These are phyloP conservation scores for Teunomyces gatunensis DNA, from an alignment of 805 yeast genomes.

Conservation along the genomic window DNA sequence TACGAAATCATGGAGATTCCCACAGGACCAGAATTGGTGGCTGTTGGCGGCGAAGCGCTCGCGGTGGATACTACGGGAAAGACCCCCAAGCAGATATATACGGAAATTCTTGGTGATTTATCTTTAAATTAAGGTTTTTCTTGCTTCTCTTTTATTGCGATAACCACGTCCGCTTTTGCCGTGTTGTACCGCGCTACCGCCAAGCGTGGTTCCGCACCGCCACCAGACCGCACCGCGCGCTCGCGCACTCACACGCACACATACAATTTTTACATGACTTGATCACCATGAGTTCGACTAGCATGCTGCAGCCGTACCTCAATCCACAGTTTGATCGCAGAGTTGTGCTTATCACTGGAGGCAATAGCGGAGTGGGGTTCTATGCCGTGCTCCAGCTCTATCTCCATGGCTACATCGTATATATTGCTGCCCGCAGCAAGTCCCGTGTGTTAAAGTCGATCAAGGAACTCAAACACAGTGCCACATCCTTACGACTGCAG, in stretches of 20 bases:
- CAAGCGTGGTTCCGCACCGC: no score
- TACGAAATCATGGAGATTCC: conserved; percentile 76
- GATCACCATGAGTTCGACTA: background rate
- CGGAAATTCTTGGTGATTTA: conserved; percentile 14
- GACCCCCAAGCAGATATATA: conserved; percentile 24
- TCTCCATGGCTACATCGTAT: conserved; percentile 74
- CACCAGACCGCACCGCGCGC: background rate
- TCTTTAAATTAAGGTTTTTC: background rate
- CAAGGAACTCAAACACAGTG: conserved; percentile 53
- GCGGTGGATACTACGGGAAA: conserved; percentile 35
- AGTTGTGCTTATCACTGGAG: conserved; percentile 77
- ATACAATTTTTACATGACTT: background rate
- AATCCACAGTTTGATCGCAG: conserved; percentile 54
- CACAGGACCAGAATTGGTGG: conserved; percentile 31
- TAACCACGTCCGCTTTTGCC: background rate
- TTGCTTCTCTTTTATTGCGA: background rate
- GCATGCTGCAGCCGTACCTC: conserved; percentile 49
- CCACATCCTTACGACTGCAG: conserved; percentile 27
- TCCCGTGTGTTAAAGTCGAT: conserved; percentile 57
- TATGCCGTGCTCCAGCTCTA: conserved; percentile 72
- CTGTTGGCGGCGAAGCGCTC: conserved; percentile 36
- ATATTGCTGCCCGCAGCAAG: conserved; percentile 68
- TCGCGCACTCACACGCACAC: background rate
- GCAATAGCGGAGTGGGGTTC: conserved; percentile 79
- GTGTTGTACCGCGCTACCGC: no score